Conservation (phyloP, 2,329 filamentous ascomycete genomes). For the Venturiaceae sp. region DNA sequence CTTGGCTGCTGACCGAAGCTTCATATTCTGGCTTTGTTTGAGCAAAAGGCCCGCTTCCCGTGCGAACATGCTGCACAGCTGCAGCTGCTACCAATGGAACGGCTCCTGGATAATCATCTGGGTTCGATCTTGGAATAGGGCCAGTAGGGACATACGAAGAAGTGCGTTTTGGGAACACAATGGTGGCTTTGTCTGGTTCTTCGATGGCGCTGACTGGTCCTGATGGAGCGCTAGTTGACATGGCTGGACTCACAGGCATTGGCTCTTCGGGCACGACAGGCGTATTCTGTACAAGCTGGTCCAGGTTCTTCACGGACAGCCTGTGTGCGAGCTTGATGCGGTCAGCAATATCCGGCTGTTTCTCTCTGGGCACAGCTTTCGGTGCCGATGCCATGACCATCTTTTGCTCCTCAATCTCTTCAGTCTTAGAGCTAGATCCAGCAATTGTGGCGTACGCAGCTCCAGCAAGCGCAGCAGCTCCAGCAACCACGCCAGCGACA, state of each 20-base stretch:
- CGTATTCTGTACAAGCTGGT: background rate
- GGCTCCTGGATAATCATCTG: background rate
- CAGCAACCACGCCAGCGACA: conserved; percentile 4
- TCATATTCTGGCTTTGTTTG: background rate
- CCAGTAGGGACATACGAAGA: background rate
- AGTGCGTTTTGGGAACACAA: background rate
- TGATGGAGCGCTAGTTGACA: background rate
- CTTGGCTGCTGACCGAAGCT: background rate
- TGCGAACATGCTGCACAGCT: background rate
- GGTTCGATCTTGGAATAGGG: background rate
- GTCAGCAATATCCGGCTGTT: background rate
- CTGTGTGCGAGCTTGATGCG: background rate
- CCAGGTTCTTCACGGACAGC: background rate
- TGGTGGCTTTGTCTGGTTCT: background rate
- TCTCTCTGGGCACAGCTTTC: background rate
- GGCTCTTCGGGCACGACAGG: background rate
- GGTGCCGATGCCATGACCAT: background rate
- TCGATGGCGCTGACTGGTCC: background rate
- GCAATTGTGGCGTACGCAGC: background rate
- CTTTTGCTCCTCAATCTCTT: background rate
- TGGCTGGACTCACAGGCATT: background rate
- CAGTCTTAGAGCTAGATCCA: background rate
- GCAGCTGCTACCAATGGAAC: background rate
- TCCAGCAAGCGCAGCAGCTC: conserved; percentile 2
- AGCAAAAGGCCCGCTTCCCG: background rate